Base-by-base conservation (phyloP, 306 rosid species). In the Fragaria nilgerrensis region DNA sequence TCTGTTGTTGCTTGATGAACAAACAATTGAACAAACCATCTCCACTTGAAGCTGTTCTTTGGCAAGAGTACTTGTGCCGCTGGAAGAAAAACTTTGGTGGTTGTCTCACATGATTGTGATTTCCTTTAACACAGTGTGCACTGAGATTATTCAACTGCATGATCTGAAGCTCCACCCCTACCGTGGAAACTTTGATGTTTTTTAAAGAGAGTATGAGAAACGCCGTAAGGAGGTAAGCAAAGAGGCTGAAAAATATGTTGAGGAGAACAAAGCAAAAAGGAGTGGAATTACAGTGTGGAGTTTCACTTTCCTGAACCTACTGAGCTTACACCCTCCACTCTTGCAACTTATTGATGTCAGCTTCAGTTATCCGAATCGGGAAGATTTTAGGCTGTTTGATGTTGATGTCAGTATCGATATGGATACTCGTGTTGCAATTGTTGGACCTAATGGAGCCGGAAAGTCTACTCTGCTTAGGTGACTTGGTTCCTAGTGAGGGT, bases 171-270 rank as follows among this genome's bases (percentile, higher is more conserved):
- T 59, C 65, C 65, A 59, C 16, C 25, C 12, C 61, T 89, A 91
- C 74, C 91, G 91, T 52, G 97, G 97, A 53, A 89, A 91, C 76
- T 91, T 89, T 82, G 65, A 59, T 59, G 65, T 23, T 59, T 59
- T 59, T 59, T 36, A 59, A 59, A 59, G 17, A 22, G 64, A 89
- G 81, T 91, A 89, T 59, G 97, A 91, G 70, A 90, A 91, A 79
- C 94, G 91, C 48, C 87, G 91, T 50, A 89, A 88, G 77, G 94
- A 91, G 86, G 79, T 85, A 85, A 91, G 88, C 78, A 91, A 91
- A 83, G 83, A 86, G 83, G 89, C 56, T 79, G 94, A 90, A 62
- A 79, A 73, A 56, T 87, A 86, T 56, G 92, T 84, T 72, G 88
- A 90, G 79, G 63, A 80, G 70, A 87, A 78, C 84, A 89, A 89